Conservation (phyloP, 1,284 basidiomycete species). For the Bondarzewia mesenterica region DNA sequence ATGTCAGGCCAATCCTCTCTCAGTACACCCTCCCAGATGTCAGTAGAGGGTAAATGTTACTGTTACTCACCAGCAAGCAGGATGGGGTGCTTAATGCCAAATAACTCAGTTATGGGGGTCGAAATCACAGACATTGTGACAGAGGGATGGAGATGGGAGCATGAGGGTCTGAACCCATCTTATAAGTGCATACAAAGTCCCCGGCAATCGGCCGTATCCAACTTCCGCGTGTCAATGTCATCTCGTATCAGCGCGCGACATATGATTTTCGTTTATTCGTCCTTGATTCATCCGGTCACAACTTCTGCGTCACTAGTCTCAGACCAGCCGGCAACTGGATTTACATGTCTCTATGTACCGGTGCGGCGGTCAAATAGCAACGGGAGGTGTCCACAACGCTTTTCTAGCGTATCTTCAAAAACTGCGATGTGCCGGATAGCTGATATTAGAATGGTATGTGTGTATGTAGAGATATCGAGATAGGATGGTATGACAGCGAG, state of each 20-base stretch:
- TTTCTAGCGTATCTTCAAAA: too few species aligned
- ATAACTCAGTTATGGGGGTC: conserved; percentile 77
- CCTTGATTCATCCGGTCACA: too few species aligned
- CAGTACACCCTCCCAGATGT: too few species aligned
- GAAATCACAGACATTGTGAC: conserved; percentile 48
- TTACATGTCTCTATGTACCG: not conserved
- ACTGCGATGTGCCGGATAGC: not conserved
- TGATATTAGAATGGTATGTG: too few species aligned
- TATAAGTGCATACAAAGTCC: too few species aligned
- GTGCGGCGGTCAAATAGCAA: not conserved
- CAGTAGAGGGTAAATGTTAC: too few species aligned
- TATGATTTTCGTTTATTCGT: not conserved
- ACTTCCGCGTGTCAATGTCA: too few species aligned
- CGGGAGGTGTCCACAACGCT: too few species aligned
- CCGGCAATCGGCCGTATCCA: not conserved
- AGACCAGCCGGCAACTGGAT: not conserved
- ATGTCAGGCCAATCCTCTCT: too few species aligned
- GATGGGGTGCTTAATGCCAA: conserved; percentile 83
- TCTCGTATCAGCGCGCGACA: not conserved
- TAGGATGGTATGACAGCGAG: not conserved
- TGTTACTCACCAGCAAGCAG: conserved; percentile 61
- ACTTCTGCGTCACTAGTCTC: too few species aligned
- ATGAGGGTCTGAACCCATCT: too few species aligned
- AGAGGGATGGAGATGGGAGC: not conserved
- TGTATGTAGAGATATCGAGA: not conserved